phyloP scores from a whole-genome alignment of 148 eudicot species.

The Arbutus unedo region DNA sequence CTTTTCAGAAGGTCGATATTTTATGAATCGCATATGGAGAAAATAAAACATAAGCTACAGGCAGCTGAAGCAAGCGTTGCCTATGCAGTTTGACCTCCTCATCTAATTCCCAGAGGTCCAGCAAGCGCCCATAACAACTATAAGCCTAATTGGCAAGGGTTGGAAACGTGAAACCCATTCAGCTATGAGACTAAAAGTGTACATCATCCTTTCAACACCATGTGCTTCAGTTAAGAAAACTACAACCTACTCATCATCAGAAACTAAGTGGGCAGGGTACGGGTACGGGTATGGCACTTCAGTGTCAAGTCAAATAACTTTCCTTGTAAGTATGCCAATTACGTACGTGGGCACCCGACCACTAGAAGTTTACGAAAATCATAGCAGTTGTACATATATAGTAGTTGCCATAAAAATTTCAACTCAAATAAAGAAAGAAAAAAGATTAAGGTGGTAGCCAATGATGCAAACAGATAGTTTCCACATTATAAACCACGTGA shows the following conservation, averaged over 20 bases:
- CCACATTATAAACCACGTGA: not conserved
- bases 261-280: not conserved
- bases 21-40: not conserved
- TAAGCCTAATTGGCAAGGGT: not conserved
- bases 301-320: not conserved
- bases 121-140: not conserved
- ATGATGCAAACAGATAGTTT: not conserved
- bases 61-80: not conserved
- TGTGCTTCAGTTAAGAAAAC: not conserved
- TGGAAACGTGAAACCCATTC: not conserved
- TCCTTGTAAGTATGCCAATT: not conserved
- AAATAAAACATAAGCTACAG: not conserved
- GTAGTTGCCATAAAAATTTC: constrained; percentile 1
- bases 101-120: not conserved
- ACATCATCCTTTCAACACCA: not conserved
- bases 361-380: not conserved
- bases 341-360: not conserved
- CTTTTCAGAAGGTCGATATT: not conserved
- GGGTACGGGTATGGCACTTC: not conserved
- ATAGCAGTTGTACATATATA: not conserved
- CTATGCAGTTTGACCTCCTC: not conserved
- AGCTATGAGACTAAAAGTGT: not conserved
- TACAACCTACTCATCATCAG: not conserved
- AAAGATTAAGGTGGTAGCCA: not conserved
- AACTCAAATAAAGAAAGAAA: not conserved